Conservation (phyloP, 106 monocot species). For the Apostasia shenzhenica region DNA sequence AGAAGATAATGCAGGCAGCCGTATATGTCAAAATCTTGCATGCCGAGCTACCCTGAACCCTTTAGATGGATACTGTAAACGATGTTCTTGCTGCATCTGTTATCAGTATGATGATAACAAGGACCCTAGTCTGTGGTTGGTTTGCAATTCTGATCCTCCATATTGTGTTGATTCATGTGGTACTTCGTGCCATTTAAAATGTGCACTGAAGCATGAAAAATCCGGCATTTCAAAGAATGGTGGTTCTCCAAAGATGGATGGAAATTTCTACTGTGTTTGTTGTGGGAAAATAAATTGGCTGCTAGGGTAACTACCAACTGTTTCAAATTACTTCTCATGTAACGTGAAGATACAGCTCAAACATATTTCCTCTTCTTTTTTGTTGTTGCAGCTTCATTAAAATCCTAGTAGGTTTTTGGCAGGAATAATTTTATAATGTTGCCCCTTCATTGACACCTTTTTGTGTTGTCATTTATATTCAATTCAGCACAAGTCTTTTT, state of each 20-base stretch:
- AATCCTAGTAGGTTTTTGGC: no score
- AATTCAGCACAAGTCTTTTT: no score
- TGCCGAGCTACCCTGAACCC: constrained; percentile 56
- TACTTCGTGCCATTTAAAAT: constrained; percentile 80
- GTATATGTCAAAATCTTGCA: constrained; percentile 66
- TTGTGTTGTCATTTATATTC: no score
- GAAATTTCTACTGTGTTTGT: constrained; percentile 79
- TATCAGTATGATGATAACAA: constrained; percentile 90
- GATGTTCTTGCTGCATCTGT: constrained; percentile 96
- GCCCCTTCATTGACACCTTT: no score
- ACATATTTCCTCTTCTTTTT: no score
- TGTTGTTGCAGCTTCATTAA: no score
- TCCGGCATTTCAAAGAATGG: constrained; percentile 54
- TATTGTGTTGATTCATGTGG: constrained; percentile 22
- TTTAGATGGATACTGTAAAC: constrained; percentile 66
- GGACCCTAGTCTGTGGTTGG: constrained; percentile 93
- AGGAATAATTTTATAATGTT: no score
- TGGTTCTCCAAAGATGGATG: constrained; percentile 57
- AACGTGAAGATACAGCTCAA: no score
- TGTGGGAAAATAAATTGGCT: constrained; percentile 83
- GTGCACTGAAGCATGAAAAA: constrained; percentile 75
- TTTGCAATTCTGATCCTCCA: constrained; percentile 72
- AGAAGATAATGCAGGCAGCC: constrained; percentile 16
- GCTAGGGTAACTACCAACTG: constrained; percentile 45
- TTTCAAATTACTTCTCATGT: background rate